These are phyloP conservation scores for Tylopilus plumbeoviolaceoides DNA, from an alignment of 768 basidiomycete genomes.

Conservation along the genomic window DNA sequence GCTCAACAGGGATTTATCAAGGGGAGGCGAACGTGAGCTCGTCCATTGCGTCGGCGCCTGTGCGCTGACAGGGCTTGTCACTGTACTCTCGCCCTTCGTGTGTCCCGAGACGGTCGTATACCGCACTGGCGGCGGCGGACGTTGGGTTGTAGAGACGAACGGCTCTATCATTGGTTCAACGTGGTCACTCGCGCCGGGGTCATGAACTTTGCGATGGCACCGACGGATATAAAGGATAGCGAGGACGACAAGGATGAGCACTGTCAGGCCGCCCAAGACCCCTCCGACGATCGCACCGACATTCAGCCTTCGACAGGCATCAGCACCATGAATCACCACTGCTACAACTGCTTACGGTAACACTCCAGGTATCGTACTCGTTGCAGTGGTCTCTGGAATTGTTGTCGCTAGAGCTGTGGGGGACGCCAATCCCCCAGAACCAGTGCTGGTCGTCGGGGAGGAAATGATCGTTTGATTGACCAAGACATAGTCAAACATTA, in stretches of 20 bases:
- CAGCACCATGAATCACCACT: not conserved
- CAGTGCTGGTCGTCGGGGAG: not conserved
- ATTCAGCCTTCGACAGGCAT: not conserved
- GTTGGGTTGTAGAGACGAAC: not conserved
- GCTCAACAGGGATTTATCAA: constrained; percentile 1
- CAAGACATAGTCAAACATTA: constrained; percentile 18
- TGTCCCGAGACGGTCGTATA: not conserved
- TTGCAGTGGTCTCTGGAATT: not conserved
- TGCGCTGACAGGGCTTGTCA: not conserved
- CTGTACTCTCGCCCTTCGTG: not conserved
- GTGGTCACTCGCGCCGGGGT: not conserved
- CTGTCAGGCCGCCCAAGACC: constrained; percentile 10
- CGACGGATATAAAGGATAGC: constrained; percentile 2
- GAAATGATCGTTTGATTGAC: constrained; percentile 16
- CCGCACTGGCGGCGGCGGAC: not conserved
- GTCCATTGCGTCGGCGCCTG: not conserved
- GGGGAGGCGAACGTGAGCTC: not conserved
- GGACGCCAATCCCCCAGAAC: not conserved
- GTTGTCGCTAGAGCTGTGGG: not conserved
- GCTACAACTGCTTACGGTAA: not conserved
- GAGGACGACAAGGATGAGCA: constrained; percentile 1
- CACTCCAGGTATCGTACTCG: not conserved
- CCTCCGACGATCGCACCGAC: constrained; percentile 12
- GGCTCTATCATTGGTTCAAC: constrained; percentile 4
- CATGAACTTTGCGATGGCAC: not conserved